These are phyloP conservation scores for Leucoagaricus sp. DNA, from an alignment of 1,284 basidiomycete genomes.

Conservation along the genomic window DNA sequence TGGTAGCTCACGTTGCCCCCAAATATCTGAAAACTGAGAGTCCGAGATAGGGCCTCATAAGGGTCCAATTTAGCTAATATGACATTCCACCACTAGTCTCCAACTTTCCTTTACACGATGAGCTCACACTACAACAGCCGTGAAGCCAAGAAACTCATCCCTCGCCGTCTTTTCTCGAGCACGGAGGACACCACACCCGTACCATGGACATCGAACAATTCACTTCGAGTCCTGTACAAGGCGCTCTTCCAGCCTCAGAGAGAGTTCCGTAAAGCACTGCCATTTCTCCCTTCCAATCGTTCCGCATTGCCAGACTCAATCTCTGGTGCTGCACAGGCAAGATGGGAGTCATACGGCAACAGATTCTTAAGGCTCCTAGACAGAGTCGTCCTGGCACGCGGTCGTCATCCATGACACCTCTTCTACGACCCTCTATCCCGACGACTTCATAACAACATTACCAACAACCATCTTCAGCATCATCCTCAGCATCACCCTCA, in stretches of 20 bases:
- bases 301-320: neutral
- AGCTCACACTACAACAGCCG: neutral
- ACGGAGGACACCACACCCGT: neutral
- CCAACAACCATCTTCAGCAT: neutral
- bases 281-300: neutral
- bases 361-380: slow-evolving; percentile 43
- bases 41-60: too few relatives aligned
- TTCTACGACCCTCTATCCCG: slow-evolving; percentile 9
- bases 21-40: too few relatives aligned
- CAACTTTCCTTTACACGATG: neutral
- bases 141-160: neutral
- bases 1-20: too few relatives aligned
- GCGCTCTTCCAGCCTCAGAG: neutral
- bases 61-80: too few relatives aligned
- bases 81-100: too few relatives aligned
- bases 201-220: neutral
- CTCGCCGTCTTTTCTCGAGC: neutral
- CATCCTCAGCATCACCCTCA: slow-evolving; percentile 1
- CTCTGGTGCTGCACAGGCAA: neutral
- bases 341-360: slow-evolving; percentile 57
- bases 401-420: too few relatives aligned
- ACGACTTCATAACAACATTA: neutral
- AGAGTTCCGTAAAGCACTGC: neutral
- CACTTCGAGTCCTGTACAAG: neutral
- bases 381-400: slow-evolving; percentile 24